These are phyloP conservation scores for Paramecium biaurelia DNA, from an alignment of 73 alveolate genomes.

Conservation along the genomic window DNA sequence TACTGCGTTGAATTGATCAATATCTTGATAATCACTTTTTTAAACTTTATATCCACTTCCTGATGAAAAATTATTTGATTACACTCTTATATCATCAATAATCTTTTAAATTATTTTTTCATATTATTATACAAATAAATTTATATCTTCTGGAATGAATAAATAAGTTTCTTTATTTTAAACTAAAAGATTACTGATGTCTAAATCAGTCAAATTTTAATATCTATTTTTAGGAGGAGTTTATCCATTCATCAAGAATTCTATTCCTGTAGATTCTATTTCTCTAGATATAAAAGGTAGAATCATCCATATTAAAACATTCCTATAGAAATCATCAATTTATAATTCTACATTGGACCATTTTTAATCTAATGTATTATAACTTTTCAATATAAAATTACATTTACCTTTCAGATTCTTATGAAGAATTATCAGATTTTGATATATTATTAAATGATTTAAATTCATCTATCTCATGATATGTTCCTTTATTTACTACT, in stretches of 20 bases:
- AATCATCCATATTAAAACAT: conserved; percentile 18
- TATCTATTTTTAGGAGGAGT: neutral
- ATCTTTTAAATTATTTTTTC: neutral
- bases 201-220: neutral
- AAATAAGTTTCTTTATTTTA: conserved; percentile 27
- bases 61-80: conserved; percentile 4
- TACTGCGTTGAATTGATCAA: neutral
- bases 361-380: neutral
- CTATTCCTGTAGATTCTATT: conserved; percentile 31
- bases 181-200: neutral
- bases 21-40: neutral
- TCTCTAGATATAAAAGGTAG: conserved; percentile 1
- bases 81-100: neutral
- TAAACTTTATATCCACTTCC: neutral
- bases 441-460: neutral
- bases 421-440: neutral
- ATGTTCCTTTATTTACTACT: neutral
- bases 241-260: conserved; percentile 5
- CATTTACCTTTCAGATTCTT: neutral
- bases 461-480: neutral
- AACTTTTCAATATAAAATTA: neutral
- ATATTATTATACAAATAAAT: conserved; percentile 1
- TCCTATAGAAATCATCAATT: neutral
- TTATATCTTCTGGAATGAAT: conserved; percentile 25
- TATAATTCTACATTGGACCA: neutral